Evolutionary conservation across 1,284 basidiomycete genomes (phyloP), one percentile per base, ranked within the genome.

Genomic region (Bjerkandera adusta): DNA sequence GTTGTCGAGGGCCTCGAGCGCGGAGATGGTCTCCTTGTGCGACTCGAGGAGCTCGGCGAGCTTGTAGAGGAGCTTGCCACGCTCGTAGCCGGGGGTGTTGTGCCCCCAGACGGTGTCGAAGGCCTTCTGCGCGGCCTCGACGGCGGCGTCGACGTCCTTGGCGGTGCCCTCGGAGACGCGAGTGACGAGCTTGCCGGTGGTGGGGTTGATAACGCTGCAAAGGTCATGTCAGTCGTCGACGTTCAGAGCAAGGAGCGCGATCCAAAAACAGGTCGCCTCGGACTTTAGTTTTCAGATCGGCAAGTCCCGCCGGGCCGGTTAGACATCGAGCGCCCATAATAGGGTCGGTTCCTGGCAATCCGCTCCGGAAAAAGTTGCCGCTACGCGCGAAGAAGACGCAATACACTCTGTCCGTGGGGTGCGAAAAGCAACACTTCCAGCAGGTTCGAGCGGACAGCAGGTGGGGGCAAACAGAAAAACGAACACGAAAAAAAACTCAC

Each of bases 71-170:
- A 87, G 69, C 56, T 76, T 73, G 22, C 82, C 82, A 48, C 92
- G 85, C 54, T 75, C 59, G 33, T 69, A 61, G 27, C 86, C 89
- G 22, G 85, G 72, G 15, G 67, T 65, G 51, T 83, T 77, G 40
- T 83, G 68, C 21, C 90, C 91, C 90, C 89, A 93, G 18, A 69
- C 64, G 27, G 76, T 83, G 32, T 90, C 76, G 67, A 79, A 89
- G 1, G 92, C 89, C 62, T 80, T 82, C 48, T 83, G 81, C 2
- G 93, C 94, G 30, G 81, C 87, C 22, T 73, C 68, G 59, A 92
- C 86, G 15, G 92, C 92, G 49, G 68, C 48, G 60, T 94, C 85
- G 58, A 94, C 79, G 59, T 95, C 92, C 53, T 77, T 73, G 16
- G 70, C 53, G 22, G 79, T 79, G 26, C 77, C 92, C 59, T 85